A percentile compares a stretch with the other conserved stretches of the same genome.
Evolutionary conservation across 2,329 filamentous ascomycete species (phyloP).

Genomic region (Onygenales sp.): DNA sequence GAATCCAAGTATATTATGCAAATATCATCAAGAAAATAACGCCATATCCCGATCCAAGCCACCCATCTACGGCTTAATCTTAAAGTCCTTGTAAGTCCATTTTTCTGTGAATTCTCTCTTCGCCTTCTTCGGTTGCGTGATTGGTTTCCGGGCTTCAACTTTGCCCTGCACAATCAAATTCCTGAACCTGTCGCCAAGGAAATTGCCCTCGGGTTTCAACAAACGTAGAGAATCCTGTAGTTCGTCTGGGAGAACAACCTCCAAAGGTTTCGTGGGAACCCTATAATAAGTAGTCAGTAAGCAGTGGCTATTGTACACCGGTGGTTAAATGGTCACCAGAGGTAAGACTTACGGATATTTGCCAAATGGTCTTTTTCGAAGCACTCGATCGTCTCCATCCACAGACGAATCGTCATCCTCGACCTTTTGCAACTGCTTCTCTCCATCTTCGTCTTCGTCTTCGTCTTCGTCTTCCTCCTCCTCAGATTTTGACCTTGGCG

Average conservation of each 20-base stretch:
- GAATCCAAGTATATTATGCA: no score
- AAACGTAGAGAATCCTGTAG: slow-evolving; percentile 70
- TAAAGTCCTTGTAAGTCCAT: slow-evolving; percentile 96
- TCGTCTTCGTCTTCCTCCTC: slow-evolving; percentile 34
- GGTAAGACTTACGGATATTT: slow-evolving; percentile 39
- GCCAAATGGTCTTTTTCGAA: slow-evolving; percentile 66
- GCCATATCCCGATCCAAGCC: not conserved
- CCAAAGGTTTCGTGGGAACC: slow-evolving; percentile 63
- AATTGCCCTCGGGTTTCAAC: slow-evolving; percentile 89
- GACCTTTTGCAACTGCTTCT: slow-evolving; percentile 22
- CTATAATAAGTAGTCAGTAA: slow-evolving; percentile 13
- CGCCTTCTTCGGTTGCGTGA: slow-evolving; percentile 72
- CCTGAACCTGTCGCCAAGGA: slow-evolving; percentile 84
- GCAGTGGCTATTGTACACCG: not conserved
- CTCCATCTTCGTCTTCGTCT: slow-evolving; percentile 39
- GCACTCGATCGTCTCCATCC: slow-evolving; percentile 52
- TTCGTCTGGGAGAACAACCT: slow-evolving; percentile 75
- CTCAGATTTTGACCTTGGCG: slow-evolving; percentile 59
- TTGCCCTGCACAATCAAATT: slow-evolving; percentile 83
- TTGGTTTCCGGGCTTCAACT: slow-evolving; percentile 69
- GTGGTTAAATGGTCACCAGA: no score
- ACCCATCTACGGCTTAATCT: slow-evolving; percentile 27
- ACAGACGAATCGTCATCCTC: slow-evolving; percentile 27
- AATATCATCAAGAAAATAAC: not conserved
- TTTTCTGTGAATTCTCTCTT: slow-evolving; percentile 83